A percentile compares a stretch with the other conserved stretches of the same genome.
Conservation (phyloP, 2,329 filamentous ascomycete species). For the Penicillium sp. region DNA sequence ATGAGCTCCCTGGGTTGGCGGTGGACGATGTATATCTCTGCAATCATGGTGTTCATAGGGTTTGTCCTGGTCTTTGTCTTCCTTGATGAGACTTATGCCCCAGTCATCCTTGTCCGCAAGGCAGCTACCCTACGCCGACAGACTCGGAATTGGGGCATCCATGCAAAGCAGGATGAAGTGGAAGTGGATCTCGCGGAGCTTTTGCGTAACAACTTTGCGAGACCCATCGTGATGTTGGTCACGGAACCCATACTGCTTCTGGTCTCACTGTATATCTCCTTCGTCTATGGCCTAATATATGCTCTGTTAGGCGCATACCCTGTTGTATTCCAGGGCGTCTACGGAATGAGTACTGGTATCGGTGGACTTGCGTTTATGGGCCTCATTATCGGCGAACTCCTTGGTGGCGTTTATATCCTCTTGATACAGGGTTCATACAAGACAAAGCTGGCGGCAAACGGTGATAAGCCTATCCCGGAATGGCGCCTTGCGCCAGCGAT, state of each 20-base stretch:
- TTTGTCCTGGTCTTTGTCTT: constrained; percentile 39
- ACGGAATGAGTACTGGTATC: constrained; percentile 61
- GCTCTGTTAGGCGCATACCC: constrained; percentile 37
- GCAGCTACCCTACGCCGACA: constrained; percentile 50
- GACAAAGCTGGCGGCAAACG: constrained; percentile 65
- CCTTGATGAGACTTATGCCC: constrained; percentile 54
- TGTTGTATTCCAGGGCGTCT: constrained; percentile 37
- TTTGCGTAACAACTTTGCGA: constrained; percentile 46
- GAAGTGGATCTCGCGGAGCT: constrained; percentile 48
- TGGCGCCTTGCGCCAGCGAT: constrained; percentile 56
- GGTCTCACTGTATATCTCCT: constrained; percentile 33
- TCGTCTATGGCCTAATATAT: constrained; percentile 32
- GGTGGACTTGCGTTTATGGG: constrained; percentile 80
- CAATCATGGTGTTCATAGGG: constrained; percentile 50
- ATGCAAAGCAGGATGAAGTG: constrained; percentile 52
- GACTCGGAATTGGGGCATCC: constrained; percentile 57
- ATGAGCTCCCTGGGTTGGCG: constrained; percentile 48
- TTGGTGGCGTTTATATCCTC: constrained; percentile 65
- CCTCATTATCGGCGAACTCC: constrained; percentile 69
- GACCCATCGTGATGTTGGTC: constrained; percentile 36
- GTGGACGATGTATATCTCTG: constrained; percentile 50
- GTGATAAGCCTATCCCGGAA: constrained; percentile 55
- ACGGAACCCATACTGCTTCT: constrained; percentile 39
- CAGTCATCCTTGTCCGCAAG: constrained; percentile 52
- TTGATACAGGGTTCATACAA: constrained; percentile 65